Conservation (phyloP, 495 filamentous ascomycete species). For the Peziza echinospora region DNA sequence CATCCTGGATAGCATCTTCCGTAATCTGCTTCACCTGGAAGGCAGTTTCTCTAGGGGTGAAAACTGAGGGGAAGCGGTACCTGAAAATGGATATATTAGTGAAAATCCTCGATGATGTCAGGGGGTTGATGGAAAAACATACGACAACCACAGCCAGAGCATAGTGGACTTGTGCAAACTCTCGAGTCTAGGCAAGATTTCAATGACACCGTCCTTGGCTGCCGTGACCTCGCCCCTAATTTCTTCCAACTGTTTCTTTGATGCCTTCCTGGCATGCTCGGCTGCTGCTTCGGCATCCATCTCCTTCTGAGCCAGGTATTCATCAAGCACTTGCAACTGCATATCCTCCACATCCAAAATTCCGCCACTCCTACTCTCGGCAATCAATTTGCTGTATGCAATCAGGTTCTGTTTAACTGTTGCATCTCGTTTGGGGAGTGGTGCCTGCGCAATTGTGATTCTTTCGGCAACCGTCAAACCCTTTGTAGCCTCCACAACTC, state of each 20-base stretch:
- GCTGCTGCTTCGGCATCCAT: conserved; percentile 21
- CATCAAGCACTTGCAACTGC: conserved; percentile 45
- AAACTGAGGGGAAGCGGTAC: conserved; percentile 52
- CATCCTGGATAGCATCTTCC: conserved; percentile 52
- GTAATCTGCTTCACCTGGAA: conserved; percentile 59
- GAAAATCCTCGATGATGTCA: conserved; percentile 37
- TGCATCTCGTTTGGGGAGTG: conserved; percentile 24
- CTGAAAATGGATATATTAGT: conserved; percentile 29
- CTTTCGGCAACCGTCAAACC: conserved; percentile 48
- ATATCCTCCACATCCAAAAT: conserved; percentile 42
- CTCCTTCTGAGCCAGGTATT: conserved; percentile 24
- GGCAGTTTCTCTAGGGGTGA: conserved; percentile 53
- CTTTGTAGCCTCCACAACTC: conserved; percentile 41
- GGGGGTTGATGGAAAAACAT: conserved; percentile 1
- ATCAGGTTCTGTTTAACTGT: conserved; percentile 24
- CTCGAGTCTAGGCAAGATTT: conserved; percentile 38
- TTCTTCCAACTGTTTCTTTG: neutral
- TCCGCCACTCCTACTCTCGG: conserved; percentile 37
- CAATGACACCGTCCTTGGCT: neutral
- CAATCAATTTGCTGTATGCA: conserved; percentile 45
- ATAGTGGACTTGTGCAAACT: conserved; percentile 58
- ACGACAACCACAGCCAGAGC: conserved; percentile 63
- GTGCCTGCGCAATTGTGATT: conserved; percentile 51
- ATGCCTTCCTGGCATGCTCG: neutral
- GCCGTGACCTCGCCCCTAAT: neutral